Conservation (phyloP, 768 basidiomycete genomes). For the Lentinula raphanica region DNA sequence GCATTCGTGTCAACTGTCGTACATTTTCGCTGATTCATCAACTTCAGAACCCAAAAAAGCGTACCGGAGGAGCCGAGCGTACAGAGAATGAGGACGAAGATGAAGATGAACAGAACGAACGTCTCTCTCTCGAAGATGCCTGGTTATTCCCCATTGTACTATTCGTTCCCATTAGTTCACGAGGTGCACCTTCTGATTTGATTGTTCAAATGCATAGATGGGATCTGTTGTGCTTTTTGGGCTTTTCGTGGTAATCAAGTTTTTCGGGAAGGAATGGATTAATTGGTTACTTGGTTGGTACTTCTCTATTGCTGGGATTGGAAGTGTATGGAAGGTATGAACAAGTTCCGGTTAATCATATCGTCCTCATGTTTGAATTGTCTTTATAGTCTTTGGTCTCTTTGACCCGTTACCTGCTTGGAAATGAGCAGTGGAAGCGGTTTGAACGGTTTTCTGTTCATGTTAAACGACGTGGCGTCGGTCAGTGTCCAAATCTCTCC, state of each 20-base stretch:
- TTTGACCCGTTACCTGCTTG: slow-evolving; percentile 43
- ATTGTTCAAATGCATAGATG: slow-evolving; percentile 33
- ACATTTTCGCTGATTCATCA: neutral
- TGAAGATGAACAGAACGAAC: slow-evolving; percentile 52
- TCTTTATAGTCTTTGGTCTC: slow-evolving; percentile 45
- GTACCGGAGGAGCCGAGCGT: slow-evolving; percentile 10
- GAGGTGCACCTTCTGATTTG: neutral
- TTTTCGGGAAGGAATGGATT: slow-evolving; percentile 75
- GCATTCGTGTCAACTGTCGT: slow-evolving; percentile 6
- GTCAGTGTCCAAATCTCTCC: slow-evolving; percentile 26
- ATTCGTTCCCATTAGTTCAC: neutral
- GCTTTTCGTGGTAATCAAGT: slow-evolving; percentile 67
- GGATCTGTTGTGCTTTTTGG: slow-evolving; percentile 68
- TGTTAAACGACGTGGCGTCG: slow-evolving; percentile 39
- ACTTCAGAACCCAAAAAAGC: slow-evolving; percentile 13
- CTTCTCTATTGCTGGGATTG: slow-evolving; percentile 60
- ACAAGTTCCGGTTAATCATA: neutral
- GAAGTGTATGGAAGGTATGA: slow-evolving; percentile 66
- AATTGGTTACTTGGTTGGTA: slow-evolving; percentile 78
- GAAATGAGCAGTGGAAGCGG: slow-evolving; percentile 50
- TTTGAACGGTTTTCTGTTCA: slow-evolving; percentile 43
- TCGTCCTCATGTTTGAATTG: slow-evolving; percentile 8
- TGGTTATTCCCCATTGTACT: slow-evolving; percentile 71
- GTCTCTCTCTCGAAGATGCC: slow-evolving; percentile 63
- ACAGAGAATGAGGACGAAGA: slow-evolving; percentile 41